These are phyloP conservation scores for Lecanicillium sp. DNA, from an alignment of 2,329 filamentous ascomycete species.

Conservation along the genomic window DNA sequence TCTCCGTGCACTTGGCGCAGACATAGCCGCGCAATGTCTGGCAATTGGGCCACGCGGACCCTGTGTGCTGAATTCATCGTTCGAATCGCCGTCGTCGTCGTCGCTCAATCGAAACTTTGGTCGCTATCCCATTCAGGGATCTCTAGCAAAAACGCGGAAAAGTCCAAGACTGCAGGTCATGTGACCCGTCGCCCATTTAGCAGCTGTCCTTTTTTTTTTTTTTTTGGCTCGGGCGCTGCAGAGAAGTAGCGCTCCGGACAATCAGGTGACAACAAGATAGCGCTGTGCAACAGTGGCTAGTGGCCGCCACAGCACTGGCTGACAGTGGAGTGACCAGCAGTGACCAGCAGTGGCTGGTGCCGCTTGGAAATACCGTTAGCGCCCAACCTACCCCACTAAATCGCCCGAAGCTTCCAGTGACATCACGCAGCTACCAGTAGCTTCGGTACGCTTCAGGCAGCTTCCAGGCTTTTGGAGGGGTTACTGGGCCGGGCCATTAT, in stretches of 20 bases:
- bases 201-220: neutral
- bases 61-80: constrained; percentile 14
- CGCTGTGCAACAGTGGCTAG: neutral
- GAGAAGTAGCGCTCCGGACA: neutral
- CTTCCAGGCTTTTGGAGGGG: constrained; percentile 24
- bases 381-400: constrained; percentile 13
- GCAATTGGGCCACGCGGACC: constrained; percentile 11
- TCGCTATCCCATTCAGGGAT: neutral
- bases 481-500: constrained; percentile 16
- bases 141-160: constrained; percentile 3
- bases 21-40: constrained; percentile 12
- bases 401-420: constrained; percentile 19
- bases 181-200: constrained; percentile 10
- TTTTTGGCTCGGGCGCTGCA: neutral
- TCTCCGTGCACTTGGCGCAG: constrained; percentile 10
- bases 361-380: constrained; percentile 5
- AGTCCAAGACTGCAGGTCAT: constrained; percentile 7
- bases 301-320: too few species aligned
- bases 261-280: constrained; percentile 9
- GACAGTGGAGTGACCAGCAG: neutral
- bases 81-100: neutral
- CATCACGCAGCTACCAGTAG: constrained; percentile 19
- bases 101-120: neutral
- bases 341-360: too few species aligned
- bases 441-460: constrained; percentile 25